phyloP scores from a whole-genome alignment of 768 basidiomycete species.

The Tylopilus vinaceipallidus region DNA sequence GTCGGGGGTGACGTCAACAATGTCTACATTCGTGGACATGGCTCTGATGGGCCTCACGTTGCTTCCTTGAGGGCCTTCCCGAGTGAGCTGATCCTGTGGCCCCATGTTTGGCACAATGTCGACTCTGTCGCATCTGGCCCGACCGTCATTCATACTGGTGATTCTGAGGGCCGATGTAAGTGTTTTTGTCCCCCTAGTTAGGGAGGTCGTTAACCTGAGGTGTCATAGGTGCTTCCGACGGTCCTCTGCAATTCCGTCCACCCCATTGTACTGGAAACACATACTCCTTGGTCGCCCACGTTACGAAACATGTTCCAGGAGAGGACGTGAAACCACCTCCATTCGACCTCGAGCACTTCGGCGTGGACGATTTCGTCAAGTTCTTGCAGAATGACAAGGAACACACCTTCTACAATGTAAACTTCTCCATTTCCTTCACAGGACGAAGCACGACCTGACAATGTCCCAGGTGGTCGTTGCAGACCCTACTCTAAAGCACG shows the following conservation, averaged over 20 bases:
- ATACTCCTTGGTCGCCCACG: too few species aligned
- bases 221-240: background rate
- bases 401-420: too few species aligned
- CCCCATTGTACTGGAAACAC: background rate
- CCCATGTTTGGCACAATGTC: background rate
- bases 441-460: background rate
- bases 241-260: slow-evolving; percentile 5
- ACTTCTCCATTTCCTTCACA: background rate
- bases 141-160: background rate
- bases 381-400: too few species aligned
- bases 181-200: background rate
- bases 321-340: too few species aligned
- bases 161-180: background rate
- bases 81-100: background rate
- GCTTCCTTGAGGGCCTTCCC: background rate
- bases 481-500: slow-evolving; percentile 5
- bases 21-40: background rate
- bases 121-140: background rate
- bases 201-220: background rate
- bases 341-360: too few species aligned
- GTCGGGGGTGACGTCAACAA: too few species aligned
- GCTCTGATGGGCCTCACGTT: background rate
- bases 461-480: slow-evolving; percentile 5
- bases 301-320: too few species aligned
- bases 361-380: too few species aligned